Evolutionary conservation across 2,329 filamentous ascomycete genomes (phyloP).

Genomic region (Curvularia eragrostidis): DNA sequence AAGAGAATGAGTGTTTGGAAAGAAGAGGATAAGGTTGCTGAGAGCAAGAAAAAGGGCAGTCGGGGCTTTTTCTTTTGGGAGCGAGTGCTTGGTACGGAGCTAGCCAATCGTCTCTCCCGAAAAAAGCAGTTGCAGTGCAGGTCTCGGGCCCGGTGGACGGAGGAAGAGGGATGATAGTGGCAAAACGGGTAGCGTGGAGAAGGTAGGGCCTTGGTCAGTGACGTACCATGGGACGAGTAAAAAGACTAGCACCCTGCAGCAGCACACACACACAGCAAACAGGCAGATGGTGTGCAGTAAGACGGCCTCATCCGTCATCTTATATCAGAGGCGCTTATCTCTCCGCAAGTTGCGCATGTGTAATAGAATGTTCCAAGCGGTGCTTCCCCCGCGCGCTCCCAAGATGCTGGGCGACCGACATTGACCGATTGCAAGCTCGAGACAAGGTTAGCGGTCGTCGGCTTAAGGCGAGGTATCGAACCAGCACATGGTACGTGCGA

Average conservation of each 20-base stretch:
- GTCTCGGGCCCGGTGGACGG: conserved; percentile 22
- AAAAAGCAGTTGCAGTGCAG: conserved; percentile 32
- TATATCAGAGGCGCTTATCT: conserved; percentile 29
- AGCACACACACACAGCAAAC: conserved; percentile 3
- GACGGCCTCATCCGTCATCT: conserved; percentile 8
- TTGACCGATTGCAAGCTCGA: conserved; percentile 19
- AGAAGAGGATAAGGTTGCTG: not conserved
- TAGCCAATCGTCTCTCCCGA: conserved; percentile 18
- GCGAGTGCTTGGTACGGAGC: conserved; percentile 18
- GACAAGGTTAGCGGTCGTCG: conserved; percentile 10
- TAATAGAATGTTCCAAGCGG: conserved; percentile 29
- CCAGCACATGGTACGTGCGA: conserved; percentile 15
- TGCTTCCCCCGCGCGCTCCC: conserved; percentile 20
- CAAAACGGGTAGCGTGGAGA: not conserved
- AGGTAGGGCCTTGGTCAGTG: not conserved
- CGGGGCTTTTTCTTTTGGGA: conserved; percentile 21
- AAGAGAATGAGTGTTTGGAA: not conserved
- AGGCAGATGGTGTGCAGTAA: not conserved
- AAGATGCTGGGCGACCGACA: conserved; percentile 19
- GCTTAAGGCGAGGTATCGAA: conserved; percentile 6
- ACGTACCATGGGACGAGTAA: conserved; percentile 12
- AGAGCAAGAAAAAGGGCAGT: conserved; percentile 13
- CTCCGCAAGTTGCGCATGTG: conserved; percentile 20
- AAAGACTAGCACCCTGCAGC: conserved; percentile 1
- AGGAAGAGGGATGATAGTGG: not conserved